Base-by-base conservation (phyloP, 2,329 filamentous ascomycete genomes). In the Nemania sp. region DNA sequence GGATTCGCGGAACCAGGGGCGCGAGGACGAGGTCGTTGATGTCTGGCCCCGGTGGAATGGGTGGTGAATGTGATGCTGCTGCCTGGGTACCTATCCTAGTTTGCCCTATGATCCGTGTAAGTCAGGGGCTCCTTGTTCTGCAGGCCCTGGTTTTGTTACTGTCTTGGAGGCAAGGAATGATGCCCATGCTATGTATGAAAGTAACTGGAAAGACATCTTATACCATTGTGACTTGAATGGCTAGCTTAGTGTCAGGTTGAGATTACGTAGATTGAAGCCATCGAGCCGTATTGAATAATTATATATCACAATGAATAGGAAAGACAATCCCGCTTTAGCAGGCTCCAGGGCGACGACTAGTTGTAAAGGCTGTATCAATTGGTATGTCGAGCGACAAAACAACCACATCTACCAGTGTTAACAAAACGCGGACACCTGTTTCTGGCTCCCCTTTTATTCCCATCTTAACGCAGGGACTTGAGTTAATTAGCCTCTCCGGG, bases 31-130 rank as follows among this genome's bases (percentile, higher is more conserved):
- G 73, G 84, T 93, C 68, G 83, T 92, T n/a, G 93, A 95, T 82
- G 86, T 94, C 24, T 95, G 92, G 92, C 82, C 86, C 18, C 82
- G 91, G 69, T 91, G 89, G 85, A 85, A 88, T 64, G 91, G 91
- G 0, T 93, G 91, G 91, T 93, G 79, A 8, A 81, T 68, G 53
- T 20, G 52, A 52, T 47, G 27, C 7, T 32, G 26, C n/a, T n/a
- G n/a, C n/a, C n/a, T n/a, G n/a, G n/a, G 15, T 52, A 15, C 13
- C 26, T 29, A 24, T 54, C 11, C 20, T 27, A 10, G 11, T 6
- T 27, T 11, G 3, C 10, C 7, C 22, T 41, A 22, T 51, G 22
- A 11, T 20, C 11, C 3, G 53, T 18, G 15, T 6, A n/a, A 22
- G 43, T 27, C 1, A 26, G n/a, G 22, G 22, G 32, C 45, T 10